Conservation (phyloP, 2,329 filamentous ascomycete genomes). For the Bipolaris oryzae region DNA sequence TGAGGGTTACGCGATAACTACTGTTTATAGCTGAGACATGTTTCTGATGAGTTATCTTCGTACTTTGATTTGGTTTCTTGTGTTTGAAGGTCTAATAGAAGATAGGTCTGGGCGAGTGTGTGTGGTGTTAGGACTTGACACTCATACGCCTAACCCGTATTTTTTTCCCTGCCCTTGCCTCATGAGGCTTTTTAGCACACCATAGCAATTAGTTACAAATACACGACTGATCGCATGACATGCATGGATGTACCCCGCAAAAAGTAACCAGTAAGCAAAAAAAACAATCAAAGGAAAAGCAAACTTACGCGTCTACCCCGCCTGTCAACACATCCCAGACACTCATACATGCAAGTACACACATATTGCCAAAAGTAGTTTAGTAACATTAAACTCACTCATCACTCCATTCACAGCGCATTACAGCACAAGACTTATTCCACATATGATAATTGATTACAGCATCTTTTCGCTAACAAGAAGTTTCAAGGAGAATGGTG, state of each 20-base stretch:
- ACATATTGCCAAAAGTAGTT: neutral
- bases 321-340: neutral
- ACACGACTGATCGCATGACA: too few species aligned
- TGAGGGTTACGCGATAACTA: neutral
- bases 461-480: slow-evolving; percentile 47
- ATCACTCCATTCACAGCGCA: neutral
- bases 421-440: neutral
- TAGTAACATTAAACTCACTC: neutral
- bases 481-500: slow-evolving; percentile 35
- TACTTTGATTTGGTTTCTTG: neutral
- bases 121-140: too few species aligned
- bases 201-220: too few species aligned
- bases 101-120: too few species aligned
- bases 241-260: neutral
- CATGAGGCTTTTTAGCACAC: too few species aligned
- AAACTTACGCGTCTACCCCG: neutral
- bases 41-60: neutral
- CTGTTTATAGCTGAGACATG: slow-evolving; percentile 1
- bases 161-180: too few species aligned
- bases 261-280: neutral
- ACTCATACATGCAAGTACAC: neutral
- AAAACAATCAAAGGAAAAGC: neutral
- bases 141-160: too few species aligned
- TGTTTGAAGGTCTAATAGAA: neutral
- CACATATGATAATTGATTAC: slow-evolving; percentile 30